Conservation (phyloP, 2,329 filamentous ascomycete genomes). For the Mycocentrospora acerina region DNA sequence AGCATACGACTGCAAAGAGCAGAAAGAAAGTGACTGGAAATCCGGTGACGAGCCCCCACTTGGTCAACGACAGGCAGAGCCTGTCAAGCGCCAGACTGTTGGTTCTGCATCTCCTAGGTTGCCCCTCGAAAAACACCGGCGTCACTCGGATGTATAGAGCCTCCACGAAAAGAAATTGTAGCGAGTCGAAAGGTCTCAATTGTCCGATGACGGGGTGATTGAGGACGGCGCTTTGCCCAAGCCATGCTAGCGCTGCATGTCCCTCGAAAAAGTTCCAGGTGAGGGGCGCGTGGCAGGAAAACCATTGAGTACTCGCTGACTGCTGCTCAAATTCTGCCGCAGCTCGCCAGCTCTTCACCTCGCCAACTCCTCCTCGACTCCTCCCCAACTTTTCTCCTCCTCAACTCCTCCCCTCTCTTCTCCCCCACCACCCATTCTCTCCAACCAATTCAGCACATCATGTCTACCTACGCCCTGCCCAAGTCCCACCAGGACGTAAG, state of each 20-base stretch:
- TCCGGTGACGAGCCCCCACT: too few relatives aligned
- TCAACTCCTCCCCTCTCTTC: constrained; percentile 4
- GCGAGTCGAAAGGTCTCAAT: neutral
- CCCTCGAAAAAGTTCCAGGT: too few relatives aligned
- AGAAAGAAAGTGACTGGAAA: too few relatives aligned
- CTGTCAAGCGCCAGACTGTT: too few relatives aligned
- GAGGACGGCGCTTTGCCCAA: constrained; percentile 19
- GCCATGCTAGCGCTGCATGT: neutral
- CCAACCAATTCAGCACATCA: constrained; percentile 19
- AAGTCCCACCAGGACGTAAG: constrained; percentile 66
- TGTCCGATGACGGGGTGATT: constrained; percentile 28
- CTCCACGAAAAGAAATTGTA: too few relatives aligned
- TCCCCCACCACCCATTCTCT: neutral
- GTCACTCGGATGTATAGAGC: too few relatives aligned
- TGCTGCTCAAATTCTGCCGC: constrained; percentile 11
- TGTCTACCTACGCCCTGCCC: constrained; percentile 62
- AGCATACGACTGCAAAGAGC: too few relatives aligned
- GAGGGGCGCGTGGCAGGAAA: constrained; percentile 9
- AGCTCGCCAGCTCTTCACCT: too few relatives aligned
- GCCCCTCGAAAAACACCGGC: too few relatives aligned
- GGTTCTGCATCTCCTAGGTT: too few relatives aligned
- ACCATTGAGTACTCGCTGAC: constrained; percentile 1
- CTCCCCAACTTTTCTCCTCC: constrained; percentile 1
- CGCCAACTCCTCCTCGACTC: constrained; percentile 1
- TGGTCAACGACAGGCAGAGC: too few relatives aligned